A percentile compares a stretch with the other conserved stretches of the same genome.
Evolutionary conservation across 371 early-diverging fungal species (phyloP).

Genomic region (Lichtheimia ramosa): DNA sequence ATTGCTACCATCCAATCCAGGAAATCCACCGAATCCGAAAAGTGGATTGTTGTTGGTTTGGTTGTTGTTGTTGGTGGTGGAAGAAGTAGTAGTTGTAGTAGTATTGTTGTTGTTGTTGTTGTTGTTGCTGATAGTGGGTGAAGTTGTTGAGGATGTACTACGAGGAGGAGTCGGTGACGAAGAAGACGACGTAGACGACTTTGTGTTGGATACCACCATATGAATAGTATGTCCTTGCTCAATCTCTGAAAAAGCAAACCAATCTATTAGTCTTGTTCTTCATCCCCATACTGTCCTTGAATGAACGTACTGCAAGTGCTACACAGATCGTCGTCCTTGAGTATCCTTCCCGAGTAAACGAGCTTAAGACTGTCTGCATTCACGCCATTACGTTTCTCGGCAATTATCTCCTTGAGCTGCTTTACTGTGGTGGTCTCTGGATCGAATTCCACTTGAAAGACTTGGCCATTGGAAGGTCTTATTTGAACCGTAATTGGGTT

Average conservation of each 20-base stretch:
- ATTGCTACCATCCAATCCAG: constrained; percentile 15
- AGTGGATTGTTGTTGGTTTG: constrained; percentile 6
- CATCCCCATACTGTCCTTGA: neutral
- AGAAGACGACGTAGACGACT: constrained; percentile 25
- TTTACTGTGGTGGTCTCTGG: constrained; percentile 44
- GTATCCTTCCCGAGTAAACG: constrained; percentile 73
- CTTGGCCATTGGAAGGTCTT: constrained; percentile 41
- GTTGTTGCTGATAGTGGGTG: neutral
- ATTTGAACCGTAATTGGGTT: constrained; percentile 34
- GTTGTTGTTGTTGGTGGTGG: neutral
- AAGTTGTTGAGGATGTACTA: neutral
- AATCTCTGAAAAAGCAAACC: constrained; percentile 25
- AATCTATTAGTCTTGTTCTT: neutral
- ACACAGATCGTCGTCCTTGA: constrained; percentile 68
- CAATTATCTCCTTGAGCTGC: constrained; percentile 63
- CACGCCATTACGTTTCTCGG: constrained; percentile 44
- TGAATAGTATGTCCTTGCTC: constrained; percentile 62
- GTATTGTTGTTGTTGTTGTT: constrained; percentile 13
- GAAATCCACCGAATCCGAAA: constrained; percentile 15
- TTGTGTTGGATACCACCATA: constrained; percentile 59
- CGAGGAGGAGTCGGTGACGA: constrained; percentile 9
- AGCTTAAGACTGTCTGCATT: constrained; percentile 59
- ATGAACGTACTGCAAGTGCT: constrained; percentile 56
- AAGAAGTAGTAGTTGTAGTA: constrained; percentile 20
- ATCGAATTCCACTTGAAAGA: constrained; percentile 37